Percentiles rank a stretch among this genome's conserved stretches.
These are phyloP conservation scores for Colletotrichum navitas DNA, from an alignment of 2,329 filamentous ascomycete species.

Conservation along the genomic window DNA sequence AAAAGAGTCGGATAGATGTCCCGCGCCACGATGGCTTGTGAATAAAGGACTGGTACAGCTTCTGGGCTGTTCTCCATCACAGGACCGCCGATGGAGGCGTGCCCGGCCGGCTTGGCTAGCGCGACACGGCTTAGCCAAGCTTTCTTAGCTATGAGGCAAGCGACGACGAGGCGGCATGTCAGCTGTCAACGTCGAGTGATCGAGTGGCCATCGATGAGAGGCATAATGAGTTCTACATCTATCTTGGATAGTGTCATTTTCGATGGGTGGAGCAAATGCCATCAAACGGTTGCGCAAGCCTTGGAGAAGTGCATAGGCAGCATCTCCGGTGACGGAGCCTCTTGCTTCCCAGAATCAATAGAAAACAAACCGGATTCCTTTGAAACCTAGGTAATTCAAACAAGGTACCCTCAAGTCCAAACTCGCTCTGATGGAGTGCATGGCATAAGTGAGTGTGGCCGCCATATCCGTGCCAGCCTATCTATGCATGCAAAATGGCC, in stretches of 20 bases:
- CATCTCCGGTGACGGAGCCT: background rate
- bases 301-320: background rate
- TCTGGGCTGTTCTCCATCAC: background rate
- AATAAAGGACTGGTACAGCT: background rate
- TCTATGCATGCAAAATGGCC: background rate
- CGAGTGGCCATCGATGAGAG: background rate
- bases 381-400: background rate
- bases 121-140: constrained; percentile 18
- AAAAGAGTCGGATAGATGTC: background rate
- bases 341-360: background rate
- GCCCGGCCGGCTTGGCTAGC: constrained; percentile 20
- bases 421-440: background rate
- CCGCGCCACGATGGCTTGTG: background rate
- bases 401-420: background rate
- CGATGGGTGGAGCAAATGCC: background rate
- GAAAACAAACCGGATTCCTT: background rate
- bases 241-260: background rate
- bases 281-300: too few relatives aligned
- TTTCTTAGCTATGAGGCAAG: constrained; percentile 18
- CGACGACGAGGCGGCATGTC: background rate
- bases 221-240: too few relatives aligned
- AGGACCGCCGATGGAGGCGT: constrained; percentile 1
- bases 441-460: background rate
- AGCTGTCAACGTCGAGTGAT: background rate
- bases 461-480: background rate